phyloP scores from a whole-genome alignment of 441 rosid species.

The Populus tomentosa region DNA sequence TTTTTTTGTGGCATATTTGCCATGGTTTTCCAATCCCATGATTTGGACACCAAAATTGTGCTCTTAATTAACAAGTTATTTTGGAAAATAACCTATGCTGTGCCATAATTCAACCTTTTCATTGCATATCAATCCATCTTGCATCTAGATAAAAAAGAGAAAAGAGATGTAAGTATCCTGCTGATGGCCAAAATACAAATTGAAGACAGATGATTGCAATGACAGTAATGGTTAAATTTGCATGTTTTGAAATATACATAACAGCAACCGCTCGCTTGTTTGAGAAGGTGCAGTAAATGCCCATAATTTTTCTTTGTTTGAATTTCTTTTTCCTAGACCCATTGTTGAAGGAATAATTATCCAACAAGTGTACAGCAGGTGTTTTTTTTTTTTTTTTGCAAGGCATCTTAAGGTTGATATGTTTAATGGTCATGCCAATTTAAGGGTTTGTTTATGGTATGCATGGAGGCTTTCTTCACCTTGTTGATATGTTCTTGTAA shows the following conservation, averaged over 20 bases:
- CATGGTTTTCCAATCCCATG: not conserved
- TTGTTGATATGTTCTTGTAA: not conserved
- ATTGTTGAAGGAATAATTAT: not conserved
- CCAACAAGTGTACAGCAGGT: not conserved
- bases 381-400: not conserved
- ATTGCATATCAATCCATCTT: not conserved
- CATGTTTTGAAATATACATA: not conserved
- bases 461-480: not conserved
- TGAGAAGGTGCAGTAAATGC: not conserved
- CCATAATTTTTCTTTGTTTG: not conserved
- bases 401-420: not conserved
- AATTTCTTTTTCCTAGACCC: not conserved
- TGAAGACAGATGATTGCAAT: not conserved
- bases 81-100: not conserved
- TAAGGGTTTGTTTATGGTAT: not conserved
- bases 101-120: not conserved
- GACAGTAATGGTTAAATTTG: not conserved
- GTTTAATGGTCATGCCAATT: not conserved
- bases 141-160: not conserved
- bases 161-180: not conserved
- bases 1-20: not conserved
- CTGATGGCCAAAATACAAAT: not conserved
- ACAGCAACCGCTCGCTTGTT: not conserved
- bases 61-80: not conserved
- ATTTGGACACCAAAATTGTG: not conserved